Conservation (phyloP, 2,329 filamentous ascomycete genomes). For the Berkeleyomyces rouxiae region DNA sequence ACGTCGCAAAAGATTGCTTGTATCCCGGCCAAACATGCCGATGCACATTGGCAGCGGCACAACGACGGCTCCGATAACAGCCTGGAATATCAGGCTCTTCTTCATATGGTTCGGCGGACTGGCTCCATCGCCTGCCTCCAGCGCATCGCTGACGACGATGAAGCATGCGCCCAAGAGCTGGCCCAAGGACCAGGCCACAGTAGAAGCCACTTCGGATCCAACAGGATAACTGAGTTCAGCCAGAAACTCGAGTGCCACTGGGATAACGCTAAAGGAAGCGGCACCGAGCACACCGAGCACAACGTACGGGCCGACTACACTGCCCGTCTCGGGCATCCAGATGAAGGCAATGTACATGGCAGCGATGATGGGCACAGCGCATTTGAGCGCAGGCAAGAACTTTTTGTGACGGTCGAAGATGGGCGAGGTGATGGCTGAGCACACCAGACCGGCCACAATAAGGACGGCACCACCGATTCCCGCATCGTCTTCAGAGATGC, state of each 20-base stretch:
- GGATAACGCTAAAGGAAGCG: slow-evolving; percentile 62
- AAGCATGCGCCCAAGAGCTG: slow-evolving; percentile 76
- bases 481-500: slow-evolving; percentile 65
- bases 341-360: slow-evolving; percentile 60
- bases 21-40: slow-evolving; percentile 50
- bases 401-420: slow-evolving; percentile 72
- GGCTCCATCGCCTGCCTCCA: slow-evolving; percentile 38
- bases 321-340: slow-evolving; percentile 50
- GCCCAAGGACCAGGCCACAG: slow-evolving; percentile 70
- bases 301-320: slow-evolving; percentile 52
- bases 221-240: slow-evolving; percentile 79
- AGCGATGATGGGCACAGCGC: slow-evolving; percentile 58
- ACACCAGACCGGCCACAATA: slow-evolving; percentile 72
- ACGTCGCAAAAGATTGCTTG: slow-evolving; percentile 8
- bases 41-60: slow-evolving; percentile 52
- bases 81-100: slow-evolving; percentile 60
- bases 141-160: slow-evolving; percentile 63
- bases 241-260: slow-evolving; percentile 71
- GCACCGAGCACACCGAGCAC: slow-evolving; percentile 65
- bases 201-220: slow-evolving; percentile 68
- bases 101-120: slow-evolving; percentile 56
- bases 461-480: slow-evolving; percentile 81
- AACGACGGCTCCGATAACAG: slow-evolving; percentile 47
- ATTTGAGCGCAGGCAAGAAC: slow-evolving; percentile 56
- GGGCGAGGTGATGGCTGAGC: slow-evolving; percentile 60